Evolutionary conservation across 441 rosid genomes (phyloP).

Genomic region (Theobroma grandiflorum): DNA sequence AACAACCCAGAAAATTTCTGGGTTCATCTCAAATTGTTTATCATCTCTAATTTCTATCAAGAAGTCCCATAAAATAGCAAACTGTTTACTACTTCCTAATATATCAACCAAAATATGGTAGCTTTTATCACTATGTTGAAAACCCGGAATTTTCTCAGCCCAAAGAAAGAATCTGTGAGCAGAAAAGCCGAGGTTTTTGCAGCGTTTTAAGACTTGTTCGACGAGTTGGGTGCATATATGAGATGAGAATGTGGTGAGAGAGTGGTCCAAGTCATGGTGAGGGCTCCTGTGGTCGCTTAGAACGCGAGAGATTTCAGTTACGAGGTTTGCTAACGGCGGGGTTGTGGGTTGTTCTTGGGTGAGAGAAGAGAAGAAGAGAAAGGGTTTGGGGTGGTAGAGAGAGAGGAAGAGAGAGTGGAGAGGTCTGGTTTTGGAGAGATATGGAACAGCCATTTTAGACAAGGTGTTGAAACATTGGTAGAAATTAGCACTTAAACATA

Average conservation of each 20-base stretch:
- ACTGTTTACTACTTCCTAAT: conserved; percentile 68
- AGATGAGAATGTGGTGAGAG: conserved; percentile 57
- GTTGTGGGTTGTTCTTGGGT: conserved; percentile 27
- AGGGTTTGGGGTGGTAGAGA: conserved; percentile 32
- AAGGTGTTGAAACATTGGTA: background rate
- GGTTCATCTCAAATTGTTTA: conserved; percentile 46
- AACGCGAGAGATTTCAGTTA: conserved; percentile 77
- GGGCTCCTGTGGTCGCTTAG: conserved; percentile 83
- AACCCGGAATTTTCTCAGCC: conserved; percentile 70
- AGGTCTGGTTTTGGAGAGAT: conserved; percentile 35
- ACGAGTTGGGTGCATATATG: conserved; percentile 62
- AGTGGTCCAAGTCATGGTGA: conserved; percentile 75
- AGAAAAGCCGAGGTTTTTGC: conserved; percentile 82
- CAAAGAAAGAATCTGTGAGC: conserved; percentile 94
- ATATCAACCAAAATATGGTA: conserved; percentile 75
- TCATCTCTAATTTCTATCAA: conserved; percentile 69
- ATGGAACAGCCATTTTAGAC: conserved; percentile 46
- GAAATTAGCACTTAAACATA: background rate
- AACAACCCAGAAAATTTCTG: conserved; percentile 73
- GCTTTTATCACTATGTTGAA: conserved; percentile 65
- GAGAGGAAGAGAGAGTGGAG: conserved; percentile 31
- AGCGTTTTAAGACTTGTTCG: conserved; percentile 86
- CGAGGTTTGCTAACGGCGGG: conserved; percentile 53
- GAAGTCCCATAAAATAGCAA: conserved; percentile 87
- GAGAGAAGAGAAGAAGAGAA: conserved; percentile 39